Conservation (phyloP, 1,139 yeast genomes). For the Scheffersomyces titani region DNA sequence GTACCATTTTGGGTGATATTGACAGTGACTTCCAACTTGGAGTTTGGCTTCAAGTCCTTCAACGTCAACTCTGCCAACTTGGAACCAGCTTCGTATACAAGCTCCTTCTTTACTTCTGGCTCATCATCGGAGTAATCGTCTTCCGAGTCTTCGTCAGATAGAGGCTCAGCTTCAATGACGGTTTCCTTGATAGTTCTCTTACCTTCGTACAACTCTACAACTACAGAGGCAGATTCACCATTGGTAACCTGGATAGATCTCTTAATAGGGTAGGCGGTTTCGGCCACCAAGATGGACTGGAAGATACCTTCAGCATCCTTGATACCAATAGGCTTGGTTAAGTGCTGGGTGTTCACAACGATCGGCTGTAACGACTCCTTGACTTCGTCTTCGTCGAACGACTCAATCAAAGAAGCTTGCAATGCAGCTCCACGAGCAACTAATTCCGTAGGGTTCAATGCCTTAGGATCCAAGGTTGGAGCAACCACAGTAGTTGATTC, state of each 20-base stretch:
- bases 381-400: slow-evolving; percentile 85
- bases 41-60: slow-evolving; percentile 68
- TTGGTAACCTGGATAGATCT: slow-evolving; percentile 68
- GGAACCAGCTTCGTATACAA: slow-evolving; percentile 72
- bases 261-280: slow-evolving; percentile 92
- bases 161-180: slow-evolving; percentile 60
- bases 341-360: slow-evolving; percentile 86
- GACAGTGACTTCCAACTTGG: slow-evolving; percentile 73
- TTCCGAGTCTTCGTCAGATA: slow-evolving; percentile 46
- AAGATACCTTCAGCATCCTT: slow-evolving; percentile 73
- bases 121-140: slow-evolving; percentile 49
- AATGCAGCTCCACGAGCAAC: slow-evolving; percentile 95
- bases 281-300: slow-evolving; percentile 72
- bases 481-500: slow-evolving; percentile 76
- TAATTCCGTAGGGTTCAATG: slow-evolving; percentile 86
- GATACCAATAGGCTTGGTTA: slow-evolving; percentile 82
- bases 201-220: slow-evolving; percentile 82
- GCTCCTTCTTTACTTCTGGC: slow-evolving; percentile 75
- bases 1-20: slow-evolving; percentile 85
- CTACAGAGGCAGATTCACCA: slow-evolving; percentile 60
- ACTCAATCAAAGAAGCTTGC: slow-evolving; percentile 87
- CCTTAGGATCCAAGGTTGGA: slow-evolving; percentile 75
- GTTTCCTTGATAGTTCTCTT: slow-evolving; percentile 78
- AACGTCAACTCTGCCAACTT: slow-evolving; percentile 79
- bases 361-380: slow-evolving; percentile 83